phyloP scores from a whole-genome alignment of 2,329 filamentous ascomycete species.

The Colletotrichum sp. region DNA sequence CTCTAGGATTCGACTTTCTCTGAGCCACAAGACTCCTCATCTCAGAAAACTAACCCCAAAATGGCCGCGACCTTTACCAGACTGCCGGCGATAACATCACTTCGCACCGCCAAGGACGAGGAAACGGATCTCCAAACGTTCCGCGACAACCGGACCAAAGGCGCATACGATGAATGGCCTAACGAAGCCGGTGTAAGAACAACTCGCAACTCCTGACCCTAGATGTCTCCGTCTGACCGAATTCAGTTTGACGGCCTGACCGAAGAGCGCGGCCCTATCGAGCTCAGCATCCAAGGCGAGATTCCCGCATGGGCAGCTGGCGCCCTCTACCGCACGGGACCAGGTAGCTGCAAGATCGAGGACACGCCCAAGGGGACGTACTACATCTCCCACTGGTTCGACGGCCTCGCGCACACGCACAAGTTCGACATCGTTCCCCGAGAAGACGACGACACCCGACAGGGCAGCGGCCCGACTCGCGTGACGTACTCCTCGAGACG shows the following conservation, averaged over 20 bases:
- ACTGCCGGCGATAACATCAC: background rate
- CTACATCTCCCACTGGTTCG: constrained; percentile 78
- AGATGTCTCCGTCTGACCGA: background rate
- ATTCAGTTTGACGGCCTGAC: constrained; percentile 70
- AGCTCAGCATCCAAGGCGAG: constrained; percentile 65
- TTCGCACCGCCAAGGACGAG: constrained; percentile 16
- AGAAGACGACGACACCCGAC: constrained; percentile 24
- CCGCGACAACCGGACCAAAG: constrained; percentile 21
- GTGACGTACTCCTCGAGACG: constrained; percentile 76
- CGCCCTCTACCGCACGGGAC: constrained; percentile 75
- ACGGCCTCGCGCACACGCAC: constrained; percentile 75
- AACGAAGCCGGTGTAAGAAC: constrained; percentile 50
- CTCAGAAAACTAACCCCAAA: background rate
- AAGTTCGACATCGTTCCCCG: constrained; percentile 69
- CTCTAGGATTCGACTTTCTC: background rate
- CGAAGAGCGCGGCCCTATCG: constrained; percentile 69
- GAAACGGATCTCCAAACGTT: constrained; percentile 9
- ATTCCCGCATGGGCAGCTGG: constrained; percentile 78
- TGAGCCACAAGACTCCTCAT: background rate
- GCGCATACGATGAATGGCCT: constrained; percentile 49
- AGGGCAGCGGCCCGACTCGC: constrained; percentile 27
- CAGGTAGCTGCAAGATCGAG: constrained; percentile 68
- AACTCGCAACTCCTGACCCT: background rate
- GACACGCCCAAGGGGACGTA: constrained; percentile 63
- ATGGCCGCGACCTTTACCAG: background rate